Base-by-base conservation (phyloP, 345 rosid genomes). In the Euphorbia lathyris region DNA sequence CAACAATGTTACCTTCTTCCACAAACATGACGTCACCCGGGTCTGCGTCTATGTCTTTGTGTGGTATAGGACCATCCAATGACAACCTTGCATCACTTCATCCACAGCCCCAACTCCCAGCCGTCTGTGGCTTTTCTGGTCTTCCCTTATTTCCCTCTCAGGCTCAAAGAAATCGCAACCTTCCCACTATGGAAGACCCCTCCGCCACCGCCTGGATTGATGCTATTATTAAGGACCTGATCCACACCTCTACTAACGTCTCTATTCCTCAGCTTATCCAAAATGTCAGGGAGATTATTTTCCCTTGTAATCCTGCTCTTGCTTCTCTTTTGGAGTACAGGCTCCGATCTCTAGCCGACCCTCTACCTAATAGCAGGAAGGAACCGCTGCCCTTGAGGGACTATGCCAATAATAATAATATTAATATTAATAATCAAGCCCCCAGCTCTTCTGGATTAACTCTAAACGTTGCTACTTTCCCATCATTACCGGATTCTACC, bases 221-320 rank as follows among this genome's bases (percentile, higher is more conserved):
- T 34, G 88, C 92, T 47, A 86, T 95, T 72, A 90, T 95, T 42
- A 88, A 85, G 75, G 99, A 92, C 83, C 87, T 95, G 23, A 84
- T 95, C 79, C 84, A 87, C 63, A 83, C 78, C 72, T 87, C 96
- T 58, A 77, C 86, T 61, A 77, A 82, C 14, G 97, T 92, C 42
- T 95, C 99, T n/a, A 86, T 95, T 53, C 94, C 97, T 78, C 99
- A 95, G 76, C 92, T 95, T 68, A 89, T 95, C 68, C 97, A 95
- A 72, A 95, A 92, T 83, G 98, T 95, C 14, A 76, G 97, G 70
- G 99, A 95, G 67, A 95, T 92, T 55, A 90, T 95, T 69, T 86
- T 84, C 78, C 99, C 99, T 74, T 90, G 92, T 70, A 95, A 95
- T 82, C 97, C 99, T 25, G 88, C 83, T 77, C 93, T 95, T 1